Percentiles rank a stretch among this genome's conserved stretches.
Conservation (phyloP, 106 monocot species). For the Alisma plantagoaquatica region DNA sequence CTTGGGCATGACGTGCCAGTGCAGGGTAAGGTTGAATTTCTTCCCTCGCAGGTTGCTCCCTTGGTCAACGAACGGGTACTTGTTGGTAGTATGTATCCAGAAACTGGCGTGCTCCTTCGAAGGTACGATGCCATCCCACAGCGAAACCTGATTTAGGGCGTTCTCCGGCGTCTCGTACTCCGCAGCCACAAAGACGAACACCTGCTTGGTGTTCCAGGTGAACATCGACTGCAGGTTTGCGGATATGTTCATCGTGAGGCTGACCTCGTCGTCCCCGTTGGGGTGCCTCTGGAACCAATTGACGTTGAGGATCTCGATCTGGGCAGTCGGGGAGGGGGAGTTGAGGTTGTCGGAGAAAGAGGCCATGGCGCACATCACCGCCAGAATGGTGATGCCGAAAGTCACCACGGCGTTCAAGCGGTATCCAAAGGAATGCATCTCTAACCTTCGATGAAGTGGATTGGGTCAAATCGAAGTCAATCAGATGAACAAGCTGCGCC, state of each 20-base stretch:
- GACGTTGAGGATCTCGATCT: constrained; percentile 75
- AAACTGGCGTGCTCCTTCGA: too few species aligned
- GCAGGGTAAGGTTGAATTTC: too few species aligned
- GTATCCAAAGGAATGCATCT: constrained; percentile 87
- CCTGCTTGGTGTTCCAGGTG: constrained; percentile 99
- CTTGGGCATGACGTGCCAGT: too few species aligned
- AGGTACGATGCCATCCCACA: background rate
- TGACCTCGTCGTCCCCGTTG: constrained; percentile 95
- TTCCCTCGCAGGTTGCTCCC: too few species aligned
- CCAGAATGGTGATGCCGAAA: constrained; percentile 75
- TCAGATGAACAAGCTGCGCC: too few species aligned
- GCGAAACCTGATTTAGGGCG: constrained; percentile 69
- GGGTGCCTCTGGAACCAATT: constrained; percentile 95
- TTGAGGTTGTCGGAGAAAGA: constrained; percentile 95
- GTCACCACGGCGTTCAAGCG: constrained; percentile 79
- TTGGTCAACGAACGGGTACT: too few species aligned
- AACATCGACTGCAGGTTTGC: constrained; percentile 89
- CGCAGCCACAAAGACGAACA: constrained; percentile 93
- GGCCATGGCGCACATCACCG: constrained; percentile 74
- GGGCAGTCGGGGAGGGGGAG: constrained; percentile 52
- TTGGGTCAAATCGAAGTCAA: too few species aligned
- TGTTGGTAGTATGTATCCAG: too few species aligned
- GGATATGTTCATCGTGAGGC: constrained; percentile 84
- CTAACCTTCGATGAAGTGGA: too few species aligned
- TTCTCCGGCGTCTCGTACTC: constrained; percentile 85